Percentiles rank a stretch among this genome's conserved stretches.
These are phyloP conservation scores for Coemansia sp. DNA, from an alignment of 192 early-diverging fungal species.

Conservation along the genomic window DNA sequence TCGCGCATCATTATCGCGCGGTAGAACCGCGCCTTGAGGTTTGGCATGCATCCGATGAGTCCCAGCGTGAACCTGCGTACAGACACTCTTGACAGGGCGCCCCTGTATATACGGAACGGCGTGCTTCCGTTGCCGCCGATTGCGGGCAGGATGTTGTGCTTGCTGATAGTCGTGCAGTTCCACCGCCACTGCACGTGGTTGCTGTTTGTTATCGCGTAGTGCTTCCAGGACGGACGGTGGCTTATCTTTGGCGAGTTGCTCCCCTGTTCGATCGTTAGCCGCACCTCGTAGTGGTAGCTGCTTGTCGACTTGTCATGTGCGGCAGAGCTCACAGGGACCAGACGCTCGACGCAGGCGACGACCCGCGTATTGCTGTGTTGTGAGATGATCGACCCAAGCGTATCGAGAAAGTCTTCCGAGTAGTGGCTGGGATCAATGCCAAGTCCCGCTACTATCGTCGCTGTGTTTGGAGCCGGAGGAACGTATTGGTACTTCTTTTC, in stretches of 20 bases:
- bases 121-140: not conserved
- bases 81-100: not conserved
- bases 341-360: conserved; percentile 16
- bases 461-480: not conserved
- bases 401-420: conserved; percentile 7
- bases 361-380: not conserved
- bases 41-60: conserved; percentile 20
- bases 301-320: not conserved
- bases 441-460: not conserved
- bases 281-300: conserved; percentile 10
- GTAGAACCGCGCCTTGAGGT: conserved; percentile 17
- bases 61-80: conserved; percentile 10
- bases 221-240: conserved; percentile 11
- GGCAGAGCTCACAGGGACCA: not conserved
- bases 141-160: conserved; percentile 15
- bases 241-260: not conserved
- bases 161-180: conserved; percentile 3
- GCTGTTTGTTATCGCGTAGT: conserved; percentile 15
- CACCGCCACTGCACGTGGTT: conserved; percentile 2
- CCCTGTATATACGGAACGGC: not conserved
- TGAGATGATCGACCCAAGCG: conserved; percentile 5
- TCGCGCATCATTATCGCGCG: conserved; percentile 11
- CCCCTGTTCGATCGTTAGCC: conserved; percentile 3
- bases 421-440: conserved; percentile 13
- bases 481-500: not conserved